A percentile compares a stretch with the other conserved stretches of the same genome.
phyloP scores from a whole-genome alignment of 345 rosid genomes.

The Mangifera indica region DNA sequence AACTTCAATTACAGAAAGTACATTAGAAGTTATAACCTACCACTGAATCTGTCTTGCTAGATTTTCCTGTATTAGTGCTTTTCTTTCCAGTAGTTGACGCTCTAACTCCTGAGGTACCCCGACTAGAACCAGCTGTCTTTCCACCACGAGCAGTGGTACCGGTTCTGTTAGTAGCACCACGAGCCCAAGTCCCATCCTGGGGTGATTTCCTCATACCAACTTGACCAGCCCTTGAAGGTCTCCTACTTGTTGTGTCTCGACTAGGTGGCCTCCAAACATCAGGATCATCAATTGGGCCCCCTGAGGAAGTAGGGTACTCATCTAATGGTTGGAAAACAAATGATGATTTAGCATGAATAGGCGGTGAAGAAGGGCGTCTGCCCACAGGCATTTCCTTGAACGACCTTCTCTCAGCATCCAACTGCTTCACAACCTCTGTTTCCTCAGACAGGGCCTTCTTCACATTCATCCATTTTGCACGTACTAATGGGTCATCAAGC shows the following conservation, averaged over 20 bases:
- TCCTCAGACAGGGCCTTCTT: constrained; percentile 90
- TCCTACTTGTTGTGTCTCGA: constrained; percentile 65
- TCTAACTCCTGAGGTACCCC: constrained; percentile 59
- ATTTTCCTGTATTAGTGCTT: constrained; percentile 63
- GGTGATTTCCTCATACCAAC: constrained; percentile 79
- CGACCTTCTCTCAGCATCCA: constrained; percentile 90
- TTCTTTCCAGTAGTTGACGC: constrained; percentile 78
- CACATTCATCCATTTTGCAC: constrained; percentile 94
- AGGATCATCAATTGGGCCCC: constrained; percentile 87
- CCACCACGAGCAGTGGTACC: constrained; percentile 67
- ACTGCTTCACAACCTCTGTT: constrained; percentile 83
- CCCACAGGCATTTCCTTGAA: constrained; percentile 81
- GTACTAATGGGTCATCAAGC: constrained; percentile 72
- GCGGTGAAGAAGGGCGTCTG: constrained; percentile 80
- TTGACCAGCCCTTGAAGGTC: constrained; percentile 81
- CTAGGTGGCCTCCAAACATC: constrained; percentile 99
- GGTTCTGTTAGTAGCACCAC: constrained; percentile 60
- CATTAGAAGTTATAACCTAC: constrained; percentile 55
- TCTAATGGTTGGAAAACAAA: constrained; percentile 96
- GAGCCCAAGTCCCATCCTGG: constrained; percentile 93
- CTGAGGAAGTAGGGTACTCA: constrained; percentile 93
- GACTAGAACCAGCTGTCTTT: constrained; percentile 59
- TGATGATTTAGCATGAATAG: constrained; percentile 74
- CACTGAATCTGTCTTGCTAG: constrained; percentile 68
- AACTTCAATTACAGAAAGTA: neutral